Conservation (phyloP, 2,329 filamentous ascomycete species). For the Tolypocladium album region DNA sequence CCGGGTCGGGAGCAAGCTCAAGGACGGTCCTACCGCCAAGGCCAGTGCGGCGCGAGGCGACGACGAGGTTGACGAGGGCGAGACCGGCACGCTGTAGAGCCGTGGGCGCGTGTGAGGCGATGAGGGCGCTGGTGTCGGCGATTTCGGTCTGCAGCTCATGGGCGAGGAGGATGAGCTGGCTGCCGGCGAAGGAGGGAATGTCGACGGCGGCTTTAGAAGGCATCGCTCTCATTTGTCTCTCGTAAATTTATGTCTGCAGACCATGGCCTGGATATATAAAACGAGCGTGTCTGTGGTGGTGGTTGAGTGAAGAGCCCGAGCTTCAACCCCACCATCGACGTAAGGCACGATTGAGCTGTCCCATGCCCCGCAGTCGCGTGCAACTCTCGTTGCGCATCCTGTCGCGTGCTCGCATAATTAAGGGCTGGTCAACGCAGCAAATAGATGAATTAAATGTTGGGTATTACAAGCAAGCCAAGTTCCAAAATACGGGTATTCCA, state of each 20-base stretch:
- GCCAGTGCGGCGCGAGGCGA: slow-evolving; percentile 72
- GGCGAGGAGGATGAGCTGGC: slow-evolving; percentile 61
- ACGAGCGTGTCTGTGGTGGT: background rate
- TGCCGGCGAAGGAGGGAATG: slow-evolving; percentile 57
- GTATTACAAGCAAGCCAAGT: background rate
- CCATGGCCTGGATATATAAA: background rate
- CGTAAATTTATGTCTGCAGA: background rate
- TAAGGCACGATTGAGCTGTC: background rate
- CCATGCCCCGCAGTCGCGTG: background rate
- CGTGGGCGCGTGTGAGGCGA: slow-evolving; percentile 56
- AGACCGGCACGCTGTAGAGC: slow-evolving; percentile 67
- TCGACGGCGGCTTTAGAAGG: slow-evolving; percentile 35
- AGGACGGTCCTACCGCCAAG: slow-evolving; percentile 85
- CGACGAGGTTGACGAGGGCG: slow-evolving; percentile 64
- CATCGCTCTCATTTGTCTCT: slow-evolving; percentile 15
- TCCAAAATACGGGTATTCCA: background rate
- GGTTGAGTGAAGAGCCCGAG: background rate
- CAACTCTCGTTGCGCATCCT: background rate
- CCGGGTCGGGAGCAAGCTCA: slow-evolving; percentile 66
- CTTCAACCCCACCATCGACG: background rate
- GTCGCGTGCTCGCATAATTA: background rate
- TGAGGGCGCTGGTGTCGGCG: slow-evolving; percentile 55
- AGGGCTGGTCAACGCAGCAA: background rate
- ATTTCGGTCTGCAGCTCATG: slow-evolving; percentile 64
- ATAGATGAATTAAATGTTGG: background rate